A percentile compares a stretch with the other conserved stretches of the same genome.
Conservation (phyloP, 2,329 filamentous ascomycete genomes). For the Trichoderma sp. region DNA sequence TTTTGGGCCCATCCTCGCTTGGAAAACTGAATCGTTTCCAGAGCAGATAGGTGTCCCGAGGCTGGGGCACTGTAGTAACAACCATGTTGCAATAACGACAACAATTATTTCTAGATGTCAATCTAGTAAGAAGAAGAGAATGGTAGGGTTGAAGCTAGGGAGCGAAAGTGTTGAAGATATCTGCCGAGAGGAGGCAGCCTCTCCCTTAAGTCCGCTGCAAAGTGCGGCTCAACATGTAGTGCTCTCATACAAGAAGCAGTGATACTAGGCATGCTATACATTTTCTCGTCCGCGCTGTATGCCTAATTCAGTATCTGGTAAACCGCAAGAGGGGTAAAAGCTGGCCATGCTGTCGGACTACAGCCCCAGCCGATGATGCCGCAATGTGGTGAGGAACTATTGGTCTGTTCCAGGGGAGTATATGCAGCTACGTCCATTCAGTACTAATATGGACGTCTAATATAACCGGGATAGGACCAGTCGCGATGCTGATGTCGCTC, state of each 20-base stretch:
- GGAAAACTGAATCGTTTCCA: slow-evolving; percentile 9
- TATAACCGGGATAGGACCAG: not conserved
- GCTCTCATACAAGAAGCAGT: not conserved
- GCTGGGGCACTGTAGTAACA: not conserved
- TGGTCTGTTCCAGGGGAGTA: not conserved
- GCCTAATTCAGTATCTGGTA: not conserved
- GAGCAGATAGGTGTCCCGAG: not conserved
- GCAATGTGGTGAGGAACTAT: not conserved
- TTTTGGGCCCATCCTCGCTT: not conserved
- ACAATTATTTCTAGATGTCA: not conserved
- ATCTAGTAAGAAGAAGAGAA: not conserved
- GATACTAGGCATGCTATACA: not conserved
- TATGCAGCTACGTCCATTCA: not conserved
- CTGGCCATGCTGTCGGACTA: not conserved
- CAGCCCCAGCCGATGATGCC: not conserved
- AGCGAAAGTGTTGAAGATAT: not conserved
- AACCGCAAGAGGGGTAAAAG: not conserved
- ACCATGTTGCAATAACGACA: not conserved
- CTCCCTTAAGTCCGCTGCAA: not conserved
- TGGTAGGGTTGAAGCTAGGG: not conserved
- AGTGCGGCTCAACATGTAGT: not conserved
- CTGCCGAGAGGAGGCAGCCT: not conserved
- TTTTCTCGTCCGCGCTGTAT: not conserved
- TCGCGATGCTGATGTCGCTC: not conserved
- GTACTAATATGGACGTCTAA: not conserved